Evolutionary conservation across 1,284 basidiomycete genomes (phyloP), one percentile per base, ranked within the genome.

Genomic region (Inonotus obliquus): DNA sequence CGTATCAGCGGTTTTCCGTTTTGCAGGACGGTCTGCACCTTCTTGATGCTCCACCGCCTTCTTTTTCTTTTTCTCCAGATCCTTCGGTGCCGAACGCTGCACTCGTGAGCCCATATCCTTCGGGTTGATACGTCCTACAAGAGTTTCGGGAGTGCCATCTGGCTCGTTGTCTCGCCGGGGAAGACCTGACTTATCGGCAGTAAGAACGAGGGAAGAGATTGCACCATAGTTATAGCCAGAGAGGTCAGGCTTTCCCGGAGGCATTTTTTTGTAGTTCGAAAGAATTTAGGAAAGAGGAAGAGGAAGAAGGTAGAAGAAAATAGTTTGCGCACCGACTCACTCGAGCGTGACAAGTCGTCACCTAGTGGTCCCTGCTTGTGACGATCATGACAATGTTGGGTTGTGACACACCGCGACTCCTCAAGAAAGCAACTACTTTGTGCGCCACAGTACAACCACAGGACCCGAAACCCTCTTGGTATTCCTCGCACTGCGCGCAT

Each of bases 41-140:
- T 87, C 86, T 65, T 81, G 78, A 57, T 74, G 77, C 37, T 84
- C 84, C 0, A 77, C 76, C 1, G 86, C 86, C 72, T 89, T 92
- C 71, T 90, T 91, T 81, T 95, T 95, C 83, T 94, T 96, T 84
- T 96, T 96, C 59, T 95, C 92, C n/a, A 96, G 71, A 70, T 98
- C 93, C 72, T 95, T 95, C 41, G 95, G 92, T 0, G 83, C 85
- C 67, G 94, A 85, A 38, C 93, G 84, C 65, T 87, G 79, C 32
- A 92, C 94, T 23, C 94, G 86, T 49, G 94, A 93, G 53, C 96
- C 96, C 97, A 99, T 99, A 66, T 96, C 90, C 66, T 82, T 85
- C 9, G 88, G 84, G 78, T 94, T 89, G 67, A 99, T 98, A 45
- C 92, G 86, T 35, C 97, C 97, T 44, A 87, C 89, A 32, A 99